Evolutionary conservation across 805 yeast genomes (phyloP).

Genomic region (Scheffersomyces spartinae): DNA sequence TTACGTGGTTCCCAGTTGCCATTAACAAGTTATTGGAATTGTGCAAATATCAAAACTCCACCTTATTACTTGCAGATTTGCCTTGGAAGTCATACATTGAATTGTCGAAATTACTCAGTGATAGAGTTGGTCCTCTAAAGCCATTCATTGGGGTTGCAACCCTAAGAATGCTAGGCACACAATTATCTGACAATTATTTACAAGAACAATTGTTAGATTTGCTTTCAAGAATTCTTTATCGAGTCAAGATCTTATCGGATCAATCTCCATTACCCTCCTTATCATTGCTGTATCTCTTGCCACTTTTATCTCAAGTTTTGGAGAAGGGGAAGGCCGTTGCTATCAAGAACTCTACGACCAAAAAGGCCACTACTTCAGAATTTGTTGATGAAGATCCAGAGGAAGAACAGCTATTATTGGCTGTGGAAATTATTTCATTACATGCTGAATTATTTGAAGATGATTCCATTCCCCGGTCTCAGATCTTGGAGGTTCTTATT

Average conservation of each 20-base stretch:
- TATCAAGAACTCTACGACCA: conserved; percentile 39
- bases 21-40: conserved; percentile 37
- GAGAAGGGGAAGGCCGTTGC: conserved; percentile 53
- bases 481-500: conserved; percentile 50
- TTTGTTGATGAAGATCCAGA: conserved; percentile 76
- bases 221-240: conserved; percentile 58
- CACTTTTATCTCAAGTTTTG: conserved; percentile 59
- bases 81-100: conserved; percentile 42
- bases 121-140: conserved; percentile 39
- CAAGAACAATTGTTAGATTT: conserved; percentile 44
- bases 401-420: conserved; percentile 73
- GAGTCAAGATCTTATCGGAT: conserved; percentile 62
- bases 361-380: conserved; percentile 44
- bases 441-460: conserved; percentile 63
- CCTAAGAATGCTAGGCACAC: conserved; percentile 42
- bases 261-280: conserved; percentile 59
- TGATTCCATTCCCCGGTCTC: conserved; percentile 54
- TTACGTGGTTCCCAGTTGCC: conserved; percentile 64
- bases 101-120: conserved; percentile 40
- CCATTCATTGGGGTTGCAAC: conserved; percentile 58
- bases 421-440: conserved; percentile 60
- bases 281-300: conserved; percentile 63
- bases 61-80: conserved; percentile 26
- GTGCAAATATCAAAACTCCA: conserved; percentile 19
- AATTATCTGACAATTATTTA: conserved; percentile 32